Conservation (phyloP, 768 basidiomycete genomes). For the Termitomyces sp. region DNA sequence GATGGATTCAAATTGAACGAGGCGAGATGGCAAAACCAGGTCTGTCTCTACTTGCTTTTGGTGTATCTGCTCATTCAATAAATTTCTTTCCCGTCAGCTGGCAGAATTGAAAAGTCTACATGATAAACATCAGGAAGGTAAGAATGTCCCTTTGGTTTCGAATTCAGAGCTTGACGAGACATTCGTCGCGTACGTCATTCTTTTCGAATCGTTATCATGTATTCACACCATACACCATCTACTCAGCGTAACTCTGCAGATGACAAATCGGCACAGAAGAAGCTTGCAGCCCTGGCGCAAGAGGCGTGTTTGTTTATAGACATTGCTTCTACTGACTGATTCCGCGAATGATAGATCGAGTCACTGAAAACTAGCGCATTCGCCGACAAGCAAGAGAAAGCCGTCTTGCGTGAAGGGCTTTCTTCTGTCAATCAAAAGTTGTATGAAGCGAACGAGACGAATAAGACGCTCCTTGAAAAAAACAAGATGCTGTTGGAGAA, state of each 20-base stretch:
- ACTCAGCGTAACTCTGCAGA: not conserved
- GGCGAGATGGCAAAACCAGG: not conserved
- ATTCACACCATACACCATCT: not conserved
- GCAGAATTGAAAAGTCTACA: not conserved
- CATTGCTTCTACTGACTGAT: not conserved
- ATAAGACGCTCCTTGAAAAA: not conserved
- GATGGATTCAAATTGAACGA: not conserved
- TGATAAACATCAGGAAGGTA: not conserved
- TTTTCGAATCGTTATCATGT: not conserved
- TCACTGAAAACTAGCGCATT: not conserved
- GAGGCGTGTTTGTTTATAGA: not conserved
- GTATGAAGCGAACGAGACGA: not conserved
- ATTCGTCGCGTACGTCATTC: not conserved
- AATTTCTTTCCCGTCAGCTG: not conserved
- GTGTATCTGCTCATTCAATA: not conserved
- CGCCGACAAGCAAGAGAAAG: not conserved
- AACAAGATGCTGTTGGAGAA: not conserved
- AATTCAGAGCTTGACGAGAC: not conserved
- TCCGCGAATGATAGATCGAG: not conserved
- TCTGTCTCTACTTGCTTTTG: not conserved
- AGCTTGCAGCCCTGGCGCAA: not conserved
- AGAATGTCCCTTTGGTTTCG: not conserved
- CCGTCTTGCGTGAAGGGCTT: not conserved
- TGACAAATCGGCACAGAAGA: not conserved
- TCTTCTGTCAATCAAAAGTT: slow-evolving; percentile 1